A percentile compares a stretch with the other conserved stretches of the same genome.
phyloP scores from a whole-genome alignment of 2,329 filamentous ascomycete genomes.

The Cladosporium colombiae region DNA sequence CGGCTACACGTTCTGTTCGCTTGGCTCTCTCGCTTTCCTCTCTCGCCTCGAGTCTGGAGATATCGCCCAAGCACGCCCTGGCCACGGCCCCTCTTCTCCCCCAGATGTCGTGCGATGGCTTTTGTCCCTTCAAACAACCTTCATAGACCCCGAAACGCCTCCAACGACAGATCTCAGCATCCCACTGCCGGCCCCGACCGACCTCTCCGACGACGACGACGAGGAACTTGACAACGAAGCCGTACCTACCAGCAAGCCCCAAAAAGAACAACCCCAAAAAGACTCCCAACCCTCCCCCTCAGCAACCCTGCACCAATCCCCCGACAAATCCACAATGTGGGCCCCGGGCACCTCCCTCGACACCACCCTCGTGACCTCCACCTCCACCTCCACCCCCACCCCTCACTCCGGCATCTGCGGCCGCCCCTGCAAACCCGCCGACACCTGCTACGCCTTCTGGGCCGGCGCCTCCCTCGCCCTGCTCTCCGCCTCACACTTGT shows the following conservation, averaged over 20 bases:
- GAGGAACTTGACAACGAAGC: neutral
- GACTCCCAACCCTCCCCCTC: neutral
- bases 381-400: constrained; percentile 17
- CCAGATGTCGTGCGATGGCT: constrained; percentile 48
- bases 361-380: constrained; percentile 72
- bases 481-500: constrained; percentile 27
- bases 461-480: constrained; percentile 62
- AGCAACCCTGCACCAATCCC: constrained; percentile 29
- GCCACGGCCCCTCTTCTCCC: constrained; percentile 40
- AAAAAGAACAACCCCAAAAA: neutral
- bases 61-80: constrained; percentile 22
- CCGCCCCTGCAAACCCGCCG: constrained; percentile 83
- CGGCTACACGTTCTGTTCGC: constrained; percentile 87
- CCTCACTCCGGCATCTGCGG: constrained; percentile 75
- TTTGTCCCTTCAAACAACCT: constrained; percentile 47
- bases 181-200: neutral
- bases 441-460: constrained; percentile 98
- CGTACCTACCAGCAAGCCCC: neutral
- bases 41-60: constrained; percentile 54
- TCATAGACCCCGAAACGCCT: constrained; percentile 42
- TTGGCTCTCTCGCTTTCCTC: constrained; percentile 76
- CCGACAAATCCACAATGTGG: constrained; percentile 27
- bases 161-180: neutral
- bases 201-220: neutral
- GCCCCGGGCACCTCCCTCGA: constrained; percentile 60